Evolutionary conservation across 768 basidiomycete species (phyloP), one percentile per base, ranked within the genome.

Genomic region (Asterophora lycoperdoides): DNA sequence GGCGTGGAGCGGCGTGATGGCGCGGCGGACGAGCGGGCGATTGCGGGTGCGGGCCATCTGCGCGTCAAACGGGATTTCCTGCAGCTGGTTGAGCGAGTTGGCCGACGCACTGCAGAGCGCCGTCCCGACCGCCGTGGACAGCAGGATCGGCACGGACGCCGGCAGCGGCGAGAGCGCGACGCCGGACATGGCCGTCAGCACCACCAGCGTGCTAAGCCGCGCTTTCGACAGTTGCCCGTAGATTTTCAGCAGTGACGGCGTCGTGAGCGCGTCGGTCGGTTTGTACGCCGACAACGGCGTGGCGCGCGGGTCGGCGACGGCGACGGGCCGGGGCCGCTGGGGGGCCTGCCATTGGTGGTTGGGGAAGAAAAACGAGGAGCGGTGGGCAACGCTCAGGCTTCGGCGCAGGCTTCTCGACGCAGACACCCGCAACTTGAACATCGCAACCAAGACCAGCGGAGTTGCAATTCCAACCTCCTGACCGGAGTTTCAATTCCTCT

Each of bases 1-100:
- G 1, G 93, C 93, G 64, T 98, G 95, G 11, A 87, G 63, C 0
- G 94, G 88, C 1, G 81, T 81, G 54, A 98, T 82, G n/a, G 85
- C 84, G 28, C 86, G 74, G 14, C 89, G 81, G 1, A 93, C 92
- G 19, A 99, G 79, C 0, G 95, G 93, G 14, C 96, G 74, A 46
- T 76, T 83, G 26, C 94, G 80, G 0, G 96, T 98, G 39, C 96
- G 81, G 0, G 83, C 77, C 86, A 97, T 98, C 63, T 99, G 96
- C 0, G 96, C 94, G 60, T 99, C 96, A 55, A 93, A 90, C 0
- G 96, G 96, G 6, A 90, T 75, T 68, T 99, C 96, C 60, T 93
- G 86, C 3, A 98, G 71, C 65, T 99, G 93, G 68, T 99, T 99
- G 59, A 96, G 75, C 2, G 95, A 78, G 63, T 97, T 97, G 23